Evolutionary conservation across 495 filamentous ascomycete genomes (phyloP).

Genomic region (Pyronema omphalodes): DNA sequence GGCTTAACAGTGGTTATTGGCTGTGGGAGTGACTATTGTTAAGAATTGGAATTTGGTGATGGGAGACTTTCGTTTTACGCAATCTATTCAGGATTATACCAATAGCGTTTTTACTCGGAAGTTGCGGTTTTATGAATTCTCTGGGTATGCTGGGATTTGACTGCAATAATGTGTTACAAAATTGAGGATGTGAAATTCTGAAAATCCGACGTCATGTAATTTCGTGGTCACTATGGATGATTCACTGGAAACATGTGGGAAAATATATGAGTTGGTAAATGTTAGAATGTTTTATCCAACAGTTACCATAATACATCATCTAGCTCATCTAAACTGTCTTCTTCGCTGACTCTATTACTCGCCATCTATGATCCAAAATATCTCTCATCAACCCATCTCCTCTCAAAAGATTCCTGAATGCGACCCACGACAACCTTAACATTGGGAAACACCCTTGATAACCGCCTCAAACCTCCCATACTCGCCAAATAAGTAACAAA

Average conservation of each 20-base stretch:
- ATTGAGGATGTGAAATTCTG: too few relatives aligned
- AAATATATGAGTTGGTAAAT: not conserved
- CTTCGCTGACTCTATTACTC: not conserved
- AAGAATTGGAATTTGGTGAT: too few relatives aligned
- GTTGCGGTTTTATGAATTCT: too few relatives aligned
- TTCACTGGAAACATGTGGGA: not conserved
- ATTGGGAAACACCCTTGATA: slow-evolving; percentile 72
- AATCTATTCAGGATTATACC: too few relatives aligned
- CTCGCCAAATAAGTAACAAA: slow-evolving; percentile 78
- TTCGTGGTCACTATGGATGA: too few relatives aligned
- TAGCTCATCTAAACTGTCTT: not conserved
- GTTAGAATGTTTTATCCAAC: not conserved
- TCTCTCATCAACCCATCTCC: slow-evolving; percentile 55
- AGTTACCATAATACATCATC: not conserved
- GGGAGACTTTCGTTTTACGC: too few relatives aligned
- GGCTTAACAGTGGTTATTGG: not conserved
- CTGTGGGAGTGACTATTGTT: too few relatives aligned
- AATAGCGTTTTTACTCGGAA: too few relatives aligned
- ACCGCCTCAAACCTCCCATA: slow-evolving; percentile 57
- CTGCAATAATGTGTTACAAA: too few relatives aligned
- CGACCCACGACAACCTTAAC: slow-evolving; percentile 67
- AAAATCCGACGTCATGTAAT: too few relatives aligned
- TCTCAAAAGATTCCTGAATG: slow-evolving; percentile 55
- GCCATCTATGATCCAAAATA: slow-evolving; percentile 23
- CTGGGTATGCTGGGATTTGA: too few relatives aligned